Conservation (phyloP, 1,284 basidiomycete genomes). For the Trichosporon asahii region DNA sequence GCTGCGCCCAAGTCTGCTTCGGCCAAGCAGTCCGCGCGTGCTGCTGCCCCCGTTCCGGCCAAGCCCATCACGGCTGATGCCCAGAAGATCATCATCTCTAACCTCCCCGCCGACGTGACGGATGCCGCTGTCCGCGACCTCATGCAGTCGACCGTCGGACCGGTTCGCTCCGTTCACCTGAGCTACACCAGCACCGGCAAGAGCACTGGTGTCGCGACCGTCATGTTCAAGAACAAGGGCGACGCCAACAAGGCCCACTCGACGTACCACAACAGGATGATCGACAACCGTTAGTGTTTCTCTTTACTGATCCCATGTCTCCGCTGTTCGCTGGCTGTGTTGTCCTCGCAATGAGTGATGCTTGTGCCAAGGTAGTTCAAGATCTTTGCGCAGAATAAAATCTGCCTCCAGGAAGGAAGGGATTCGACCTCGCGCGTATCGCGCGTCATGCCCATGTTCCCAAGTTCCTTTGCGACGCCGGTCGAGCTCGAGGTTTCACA, state of each 20-base stretch:
- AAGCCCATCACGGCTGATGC: slow-evolving; percentile 55
- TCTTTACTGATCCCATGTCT: slow-evolving; percentile 20
- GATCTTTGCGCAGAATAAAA: background rate
- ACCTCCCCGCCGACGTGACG: slow-evolving; percentile 90
- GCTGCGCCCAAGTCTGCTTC: slow-evolving; percentile 26
- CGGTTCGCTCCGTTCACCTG: slow-evolving; percentile 75
- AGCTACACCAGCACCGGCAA: slow-evolving; percentile 80
- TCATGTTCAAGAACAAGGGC: slow-evolving; percentile 80
- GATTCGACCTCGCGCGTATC: background rate
- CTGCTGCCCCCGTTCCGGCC: slow-evolving; percentile 43
- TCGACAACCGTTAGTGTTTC: slow-evolving; percentile 96
- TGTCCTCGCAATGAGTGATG: background rate
- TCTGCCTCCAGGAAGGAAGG: background rate
- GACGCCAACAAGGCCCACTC: slow-evolving; percentile 89
- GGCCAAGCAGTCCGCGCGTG: slow-evolving; percentile 9
- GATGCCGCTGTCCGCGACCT: slow-evolving; percentile 93
- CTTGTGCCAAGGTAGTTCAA: background rate
- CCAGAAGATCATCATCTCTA: slow-evolving; percentile 94
- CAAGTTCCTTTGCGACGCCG: background rate
- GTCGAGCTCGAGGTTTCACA: background rate
- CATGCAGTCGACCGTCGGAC: slow-evolving; percentile 85
- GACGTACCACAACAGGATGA: slow-evolving; percentile 96
- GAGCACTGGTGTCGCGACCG: slow-evolving; percentile 84
- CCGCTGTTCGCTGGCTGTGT: slow-evolving; percentile 20
- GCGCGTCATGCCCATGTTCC: background rate